These are phyloP conservation scores for Daedaleopsis sinensis DNA, from an alignment of 768 basidiomycete species.

Conservation along the genomic window DNA sequence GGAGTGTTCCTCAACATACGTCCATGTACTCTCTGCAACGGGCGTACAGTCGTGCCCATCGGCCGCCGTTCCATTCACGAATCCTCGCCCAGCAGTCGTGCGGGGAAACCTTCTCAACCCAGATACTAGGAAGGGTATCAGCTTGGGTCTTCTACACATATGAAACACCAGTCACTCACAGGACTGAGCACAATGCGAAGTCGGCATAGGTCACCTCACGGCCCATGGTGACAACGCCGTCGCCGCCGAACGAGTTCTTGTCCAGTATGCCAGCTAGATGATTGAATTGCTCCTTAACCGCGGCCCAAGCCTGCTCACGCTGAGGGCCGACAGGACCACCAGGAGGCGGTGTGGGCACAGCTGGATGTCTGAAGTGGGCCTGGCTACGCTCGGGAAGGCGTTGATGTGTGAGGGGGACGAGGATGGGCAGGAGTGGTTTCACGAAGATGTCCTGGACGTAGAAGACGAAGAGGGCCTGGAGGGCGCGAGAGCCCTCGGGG, in stretches of 20 bases:
- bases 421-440: conserved; percentile 68
- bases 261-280: conserved; percentile 67
- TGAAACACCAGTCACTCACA: conserved; percentile 35
- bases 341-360: conserved; percentile 19
- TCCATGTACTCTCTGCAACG: conserved; percentile 71
- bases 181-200: conserved; percentile 69
- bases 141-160: background rate
- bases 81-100: conserved; percentile 74
- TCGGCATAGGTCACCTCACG: conserved; percentile 71
- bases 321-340: conserved; percentile 41
- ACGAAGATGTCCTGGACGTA: conserved; percentile 67
- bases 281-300: conserved; percentile 67
- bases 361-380: conserved; percentile 44
- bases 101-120: conserved; percentile 74
- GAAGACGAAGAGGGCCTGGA: conserved; percentile 72
- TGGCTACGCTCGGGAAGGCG: conserved; percentile 59
- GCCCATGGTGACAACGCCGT: conserved; percentile 67
- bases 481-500: conserved; percentile 68
- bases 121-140: conserved; percentile 40
- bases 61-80: conserved; percentile 68
- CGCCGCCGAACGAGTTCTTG: conserved; percentile 66
- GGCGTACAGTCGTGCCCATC: conserved; percentile 67
- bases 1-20: conserved; percentile 41
- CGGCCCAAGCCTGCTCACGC: conserved; percentile 66
- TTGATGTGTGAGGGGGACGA: conserved; percentile 69